Conservation (phyloP, 768 basidiomycete genomes). For the Lentinus brumalis region DNA sequence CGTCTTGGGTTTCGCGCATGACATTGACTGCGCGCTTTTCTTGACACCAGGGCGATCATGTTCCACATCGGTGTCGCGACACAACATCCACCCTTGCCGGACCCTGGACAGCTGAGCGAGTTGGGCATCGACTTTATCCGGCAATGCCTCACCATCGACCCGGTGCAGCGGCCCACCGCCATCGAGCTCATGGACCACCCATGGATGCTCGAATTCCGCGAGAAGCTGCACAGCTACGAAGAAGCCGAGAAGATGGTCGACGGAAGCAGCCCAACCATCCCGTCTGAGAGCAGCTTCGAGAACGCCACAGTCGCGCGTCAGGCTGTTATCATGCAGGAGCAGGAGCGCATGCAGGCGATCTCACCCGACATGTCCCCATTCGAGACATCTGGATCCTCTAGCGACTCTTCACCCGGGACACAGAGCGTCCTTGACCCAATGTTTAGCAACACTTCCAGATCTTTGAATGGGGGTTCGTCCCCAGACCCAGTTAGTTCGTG, state of each 20-base stretch:
- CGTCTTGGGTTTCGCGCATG: not conserved
- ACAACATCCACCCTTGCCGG: constrained; percentile 93
- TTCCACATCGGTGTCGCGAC: constrained; percentile 98
- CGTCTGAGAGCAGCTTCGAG: constrained; percentile 50
- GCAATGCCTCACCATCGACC: constrained; percentile 86
- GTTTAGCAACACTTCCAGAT: too few species aligned
- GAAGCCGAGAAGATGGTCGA: constrained; percentile 55
- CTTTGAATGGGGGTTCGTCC: too few species aligned
- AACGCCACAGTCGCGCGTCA: constrained; percentile 55
- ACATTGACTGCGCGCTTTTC: not conserved
- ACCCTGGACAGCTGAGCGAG: constrained; percentile 84
- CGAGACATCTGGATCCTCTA: constrained; percentile 25
- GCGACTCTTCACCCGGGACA: not conserved
- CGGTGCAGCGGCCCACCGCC: constrained; percentile 81
- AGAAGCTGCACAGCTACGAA: constrained; percentile 67
- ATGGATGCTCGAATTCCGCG: constrained; percentile 87
- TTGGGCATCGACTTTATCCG: constrained; percentile 93
- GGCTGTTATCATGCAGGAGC: constrained; percentile 57
- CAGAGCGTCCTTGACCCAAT: constrained; percentile 1
- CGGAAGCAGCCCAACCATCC: constrained; percentile 47
- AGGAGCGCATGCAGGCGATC: constrained; percentile 52
- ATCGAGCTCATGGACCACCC: constrained; percentile 82
- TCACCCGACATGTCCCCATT: constrained; percentile 54
- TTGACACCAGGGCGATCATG: constrained; percentile 89
- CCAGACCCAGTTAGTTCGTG: not conserved